phyloP scores from a whole-genome alignment of 345 rosid genomes.

The Eucalyptus grandis region DNA sequence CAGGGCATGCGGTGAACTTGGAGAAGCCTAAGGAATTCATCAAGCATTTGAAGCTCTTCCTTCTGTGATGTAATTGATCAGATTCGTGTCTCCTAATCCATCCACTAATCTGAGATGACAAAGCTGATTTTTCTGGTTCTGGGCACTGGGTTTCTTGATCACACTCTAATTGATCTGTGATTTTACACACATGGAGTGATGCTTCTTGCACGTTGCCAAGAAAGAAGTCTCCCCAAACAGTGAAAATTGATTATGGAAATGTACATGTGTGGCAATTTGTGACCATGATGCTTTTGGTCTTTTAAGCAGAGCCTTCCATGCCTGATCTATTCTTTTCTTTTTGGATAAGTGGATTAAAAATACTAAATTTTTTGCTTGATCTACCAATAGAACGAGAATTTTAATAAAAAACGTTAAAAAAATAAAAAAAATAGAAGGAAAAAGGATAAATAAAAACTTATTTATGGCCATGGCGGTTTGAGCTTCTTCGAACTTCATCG shows the following conservation, averaged over 20 bases:
- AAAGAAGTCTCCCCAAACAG: not conserved
- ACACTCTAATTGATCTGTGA: not conserved
- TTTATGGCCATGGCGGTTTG: not conserved
- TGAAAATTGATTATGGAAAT: not conserved
- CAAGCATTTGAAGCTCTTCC: conserved; percentile 23
- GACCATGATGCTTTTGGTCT: not conserved
- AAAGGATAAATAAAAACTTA: not conserved
- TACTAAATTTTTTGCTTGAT: accelerated
- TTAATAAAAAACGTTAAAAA: not conserved
- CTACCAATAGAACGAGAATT: not conserved
- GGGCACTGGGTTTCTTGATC: not conserved
- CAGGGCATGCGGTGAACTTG: conserved; percentile 39
- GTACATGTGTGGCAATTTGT: accelerated
- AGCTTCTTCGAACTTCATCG: not conserved
- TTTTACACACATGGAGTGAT: not conserved
- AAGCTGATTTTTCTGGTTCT: not conserved
- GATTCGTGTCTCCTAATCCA: not conserved
- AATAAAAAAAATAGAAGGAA: too few species aligned
- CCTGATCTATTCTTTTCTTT: not conserved
- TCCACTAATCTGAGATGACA: not conserved
- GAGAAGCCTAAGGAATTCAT: conserved; percentile 32
- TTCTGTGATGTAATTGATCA: not conserved
- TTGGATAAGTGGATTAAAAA: not conserved
- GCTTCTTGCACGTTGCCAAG: not conserved
- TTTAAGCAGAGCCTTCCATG: not conserved